phyloP scores from a whole-genome alignment of 2,329 filamentous ascomycete species.

The Botrytis fabae region DNA sequence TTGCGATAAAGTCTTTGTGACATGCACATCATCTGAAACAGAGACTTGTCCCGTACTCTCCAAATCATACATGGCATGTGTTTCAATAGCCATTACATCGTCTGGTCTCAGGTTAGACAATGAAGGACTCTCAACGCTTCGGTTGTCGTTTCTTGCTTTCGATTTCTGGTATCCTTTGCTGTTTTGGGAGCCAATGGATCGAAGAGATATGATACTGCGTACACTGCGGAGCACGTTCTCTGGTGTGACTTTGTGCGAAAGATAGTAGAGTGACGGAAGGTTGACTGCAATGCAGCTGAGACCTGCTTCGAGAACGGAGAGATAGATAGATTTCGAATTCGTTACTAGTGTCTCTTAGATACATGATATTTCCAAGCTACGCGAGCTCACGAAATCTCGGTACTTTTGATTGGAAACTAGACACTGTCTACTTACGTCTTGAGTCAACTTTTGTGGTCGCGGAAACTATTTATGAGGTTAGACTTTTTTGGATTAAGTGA shows the following conservation, averaged over 20 bases:
- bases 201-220: conserved; percentile 13
- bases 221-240: conserved; percentile 15
- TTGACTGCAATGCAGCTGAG: conserved; percentile 19
- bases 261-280: conserved; percentile 11
- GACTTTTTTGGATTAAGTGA: too few species aligned
- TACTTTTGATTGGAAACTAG: too few species aligned
- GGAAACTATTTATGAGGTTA: too few species aligned
- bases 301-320: conserved; percentile 7
- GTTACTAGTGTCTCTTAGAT: background rate
- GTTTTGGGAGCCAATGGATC: background rate
- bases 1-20: background rate
- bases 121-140: background rate
- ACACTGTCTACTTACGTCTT: too few species aligned
- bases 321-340: background rate
- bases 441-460: background rate
- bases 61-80: conserved; percentile 15
- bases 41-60: background rate
- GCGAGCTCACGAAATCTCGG: too few species aligned
- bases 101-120: background rate
- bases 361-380: too few species aligned
- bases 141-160: background rate
- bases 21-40: background rate
- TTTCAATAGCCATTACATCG: background rate
- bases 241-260: conserved; percentile 5
- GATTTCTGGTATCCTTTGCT: background rate